Evolutionary conservation across 2,329 filamentous ascomycete genomes (phyloP), one percentile per base, ranked within the genome.

Genomic region (Whalleya microplaca): DNA sequence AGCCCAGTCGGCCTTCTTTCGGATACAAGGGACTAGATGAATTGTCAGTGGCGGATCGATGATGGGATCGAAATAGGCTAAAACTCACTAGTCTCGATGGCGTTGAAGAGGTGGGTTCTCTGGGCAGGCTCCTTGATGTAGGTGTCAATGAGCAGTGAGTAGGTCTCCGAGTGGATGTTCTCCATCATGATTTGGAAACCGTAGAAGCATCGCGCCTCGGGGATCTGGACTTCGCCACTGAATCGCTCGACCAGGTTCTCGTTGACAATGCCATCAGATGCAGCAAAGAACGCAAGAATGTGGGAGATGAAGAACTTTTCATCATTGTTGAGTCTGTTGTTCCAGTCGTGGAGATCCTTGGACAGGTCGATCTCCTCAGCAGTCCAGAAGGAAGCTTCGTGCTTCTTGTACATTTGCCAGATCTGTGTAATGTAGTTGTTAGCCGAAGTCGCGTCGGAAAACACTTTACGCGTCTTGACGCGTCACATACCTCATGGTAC

Each of bases 151-250:
- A 99, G 88, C 37, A 99, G 88, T 19, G 94, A 98, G 85, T 99
- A 99, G 52, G 95, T 99, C 82, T 99, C 95, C 16, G 95, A 97
- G 85, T 99, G 95, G 71, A 99, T 96, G 81, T 99, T 99, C 84
- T 99, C 95, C 91, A 99, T 98, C 95, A 99, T 99, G 82, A 98
- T 98, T 82, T 99, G 95, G 86, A 99, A 99, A 64, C 95, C 95
- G 77, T 99, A 99, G 85, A 99, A 99, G 87, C 95, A 99, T 71
- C 95, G 92, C 64, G 95, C 95, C 80, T 99, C 95, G 10, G 95
- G 94, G 56, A 98, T 88, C 80, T 99, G 95, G 27, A 99, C 94
- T 79, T 99, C 95, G 64, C 86, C 88, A 71, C 91, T 96, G 87
- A 99, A 99, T 63, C 95, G 91, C 85, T 98, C 93, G 58, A 99